Conservation (phyloP, 2,329 filamentous ascomycete genomes). For the Sporothrix euskadiensis region DNA sequence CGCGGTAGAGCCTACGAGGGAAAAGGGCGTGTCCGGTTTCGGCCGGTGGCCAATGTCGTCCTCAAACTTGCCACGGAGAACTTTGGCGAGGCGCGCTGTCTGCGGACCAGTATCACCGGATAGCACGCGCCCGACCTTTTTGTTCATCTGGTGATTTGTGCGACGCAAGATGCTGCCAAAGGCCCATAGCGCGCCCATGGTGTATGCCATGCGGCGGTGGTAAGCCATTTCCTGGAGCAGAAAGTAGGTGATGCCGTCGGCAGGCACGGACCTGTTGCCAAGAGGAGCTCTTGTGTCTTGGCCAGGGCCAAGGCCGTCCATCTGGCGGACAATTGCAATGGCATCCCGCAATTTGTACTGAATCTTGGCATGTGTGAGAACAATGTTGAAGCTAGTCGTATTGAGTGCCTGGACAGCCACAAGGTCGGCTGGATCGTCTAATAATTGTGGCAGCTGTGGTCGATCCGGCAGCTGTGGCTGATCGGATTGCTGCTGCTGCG, state of each 20-base stretch:
- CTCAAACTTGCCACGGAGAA: not conserved
- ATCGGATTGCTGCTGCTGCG: not conserved
- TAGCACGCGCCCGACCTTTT: conserved; percentile 30
- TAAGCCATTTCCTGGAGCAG: conserved; percentile 45
- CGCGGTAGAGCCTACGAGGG: conserved; percentile 13
- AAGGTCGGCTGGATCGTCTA: conserved; percentile 17
- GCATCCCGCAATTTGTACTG: conserved; percentile 34
- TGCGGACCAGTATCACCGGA: not conserved
- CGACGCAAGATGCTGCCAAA: conserved; percentile 37
- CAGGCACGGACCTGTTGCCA: not conserved
- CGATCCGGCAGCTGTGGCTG: not conserved
- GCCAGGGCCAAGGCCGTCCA: conserved; percentile 29
- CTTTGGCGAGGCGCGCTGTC: not conserved
- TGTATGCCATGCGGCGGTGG: conserved; percentile 38
- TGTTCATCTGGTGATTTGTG: conserved; percentile 38
- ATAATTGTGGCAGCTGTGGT: not conserved
- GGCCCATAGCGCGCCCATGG: conserved; percentile 40
- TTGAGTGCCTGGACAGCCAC: conserved; percentile 35
- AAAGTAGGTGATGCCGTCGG: conserved; percentile 42
- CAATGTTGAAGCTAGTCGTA: conserved; percentile 41
- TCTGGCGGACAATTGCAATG: conserved; percentile 34
- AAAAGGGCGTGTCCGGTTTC: not conserved
- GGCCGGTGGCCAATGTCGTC: not conserved
- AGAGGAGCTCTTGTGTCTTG: not conserved
- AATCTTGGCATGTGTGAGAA: conserved; percentile 37